Evolutionary conservation across 768 basidiomycete genomes (phyloP).

Genomic region (Tulasnella sp.): DNA sequence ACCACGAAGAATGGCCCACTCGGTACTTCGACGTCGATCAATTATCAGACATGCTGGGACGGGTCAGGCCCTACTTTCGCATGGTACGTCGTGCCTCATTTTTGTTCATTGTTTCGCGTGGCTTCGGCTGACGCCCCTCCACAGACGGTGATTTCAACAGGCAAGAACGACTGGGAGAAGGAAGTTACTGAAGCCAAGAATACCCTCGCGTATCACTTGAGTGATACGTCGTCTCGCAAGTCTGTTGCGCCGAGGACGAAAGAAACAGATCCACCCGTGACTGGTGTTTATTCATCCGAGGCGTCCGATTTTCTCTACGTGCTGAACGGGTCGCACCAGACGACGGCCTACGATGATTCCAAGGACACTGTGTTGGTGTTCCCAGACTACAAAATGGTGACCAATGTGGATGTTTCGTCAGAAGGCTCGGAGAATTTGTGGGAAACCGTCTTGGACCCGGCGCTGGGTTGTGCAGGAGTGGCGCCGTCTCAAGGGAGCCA

Average conservation of each 20-base stretch:
- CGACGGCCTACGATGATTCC: slow-evolving; percentile 49
- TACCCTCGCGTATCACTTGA: slow-evolving; percentile 50
- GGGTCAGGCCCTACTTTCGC: slow-evolving; percentile 69
- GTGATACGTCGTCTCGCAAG: slow-evolving; percentile 20
- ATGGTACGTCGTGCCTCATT: slow-evolving; percentile 39
- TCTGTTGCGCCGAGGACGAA: background rate
- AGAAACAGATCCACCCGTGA: slow-evolving; percentile 22
- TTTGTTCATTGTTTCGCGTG: background rate
- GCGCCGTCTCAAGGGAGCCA: slow-evolving; percentile 32
- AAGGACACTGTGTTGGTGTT: slow-evolving; percentile 75
- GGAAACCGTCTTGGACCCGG: slow-evolving; percentile 48
- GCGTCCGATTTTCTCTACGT: slow-evolving; percentile 51
- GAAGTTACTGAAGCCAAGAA: slow-evolving; percentile 61
- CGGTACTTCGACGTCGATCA: slow-evolving; percentile 50
- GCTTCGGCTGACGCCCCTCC: background rate
- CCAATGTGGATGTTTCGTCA: slow-evolving; percentile 49
- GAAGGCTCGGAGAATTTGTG: slow-evolving; percentile 62
- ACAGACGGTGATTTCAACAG: slow-evolving; percentile 80
- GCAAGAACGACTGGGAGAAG: slow-evolving; percentile 75
- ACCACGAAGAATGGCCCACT: slow-evolving; percentile 59
- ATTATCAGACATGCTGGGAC: slow-evolving; percentile 72
- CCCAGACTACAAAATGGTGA: slow-evolving; percentile 81
- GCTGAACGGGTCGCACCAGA: slow-evolving; percentile 71
- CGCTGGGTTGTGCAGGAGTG: slow-evolving; percentile 32
- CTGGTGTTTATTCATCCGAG: slow-evolving; percentile 47